phyloP scores from a whole-genome alignment of 1,139 yeast species.

The Candida gigantensis region DNA sequence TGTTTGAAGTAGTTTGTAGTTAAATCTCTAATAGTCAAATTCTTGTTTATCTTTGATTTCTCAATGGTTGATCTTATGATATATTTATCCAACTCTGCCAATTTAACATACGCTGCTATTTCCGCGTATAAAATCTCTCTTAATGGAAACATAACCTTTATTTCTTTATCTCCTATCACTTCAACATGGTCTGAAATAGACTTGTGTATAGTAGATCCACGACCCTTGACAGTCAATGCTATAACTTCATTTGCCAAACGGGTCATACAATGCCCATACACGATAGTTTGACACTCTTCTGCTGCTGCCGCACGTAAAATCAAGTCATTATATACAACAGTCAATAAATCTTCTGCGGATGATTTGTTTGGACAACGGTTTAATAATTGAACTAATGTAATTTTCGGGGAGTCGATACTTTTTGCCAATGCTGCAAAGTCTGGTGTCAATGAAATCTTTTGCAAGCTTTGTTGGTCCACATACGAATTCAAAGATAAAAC shows the following conservation, averaged over 20 bases:
- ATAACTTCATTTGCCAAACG: slow-evolving; percentile 77
- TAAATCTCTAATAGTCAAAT: slow-evolving; percentile 79
- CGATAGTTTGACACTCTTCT: slow-evolving; percentile 51
- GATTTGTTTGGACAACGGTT: slow-evolving; percentile 50
- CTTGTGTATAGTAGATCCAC: slow-evolving; percentile 69
- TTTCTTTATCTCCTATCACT: slow-evolving; percentile 25
- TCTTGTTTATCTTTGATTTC: slow-evolving; percentile 50
- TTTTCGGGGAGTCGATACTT: slow-evolving; percentile 8
- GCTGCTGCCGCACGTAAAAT: slow-evolving; percentile 49
- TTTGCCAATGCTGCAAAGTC: slow-evolving; percentile 28
- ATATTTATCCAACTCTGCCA: slow-evolving; percentile 31
- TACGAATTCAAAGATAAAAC: slow-evolving; percentile 42
- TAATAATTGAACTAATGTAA: slow-evolving; percentile 28
- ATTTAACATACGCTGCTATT: slow-evolving; percentile 50
- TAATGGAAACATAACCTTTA: slow-evolving; percentile 64
- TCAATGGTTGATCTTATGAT: slow-evolving; percentile 22
- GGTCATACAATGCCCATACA: slow-evolving; percentile 83
- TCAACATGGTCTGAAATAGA: slow-evolving; percentile 49
- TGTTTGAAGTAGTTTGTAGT: slow-evolving; percentile 71
- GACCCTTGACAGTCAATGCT: slow-evolving; percentile 83
- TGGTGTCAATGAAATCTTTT: slow-evolving; percentile 26
- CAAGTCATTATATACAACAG: slow-evolving; percentile 50
- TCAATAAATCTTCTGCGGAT: slow-evolving; percentile 61
- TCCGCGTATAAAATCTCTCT: slow-evolving; percentile 74
- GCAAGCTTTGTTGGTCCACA: slow-evolving; percentile 26